phyloP scores from a whole-genome alignment of 257 asterid genomes.

The Capsicum pubescens region DNA sequence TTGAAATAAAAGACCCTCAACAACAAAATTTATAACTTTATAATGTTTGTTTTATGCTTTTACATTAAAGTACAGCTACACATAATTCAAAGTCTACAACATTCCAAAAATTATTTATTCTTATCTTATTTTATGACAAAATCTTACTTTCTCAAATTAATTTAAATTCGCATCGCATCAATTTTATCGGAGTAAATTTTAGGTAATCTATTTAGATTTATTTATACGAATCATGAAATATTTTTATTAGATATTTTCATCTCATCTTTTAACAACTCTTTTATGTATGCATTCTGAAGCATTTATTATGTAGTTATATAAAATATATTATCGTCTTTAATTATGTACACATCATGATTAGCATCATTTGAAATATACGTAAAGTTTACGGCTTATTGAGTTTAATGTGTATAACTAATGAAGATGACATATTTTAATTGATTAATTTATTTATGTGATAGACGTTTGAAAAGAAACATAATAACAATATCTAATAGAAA shows the following conservation, averaged over 20 bases:
- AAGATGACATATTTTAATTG: background rate
- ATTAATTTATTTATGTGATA: background rate
- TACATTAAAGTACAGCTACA: background rate
- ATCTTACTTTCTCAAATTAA: background rate
- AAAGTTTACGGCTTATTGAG: background rate
- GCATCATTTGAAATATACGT: background rate
- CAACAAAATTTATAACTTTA: background rate
- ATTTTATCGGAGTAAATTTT: too few species aligned
- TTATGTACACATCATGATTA: background rate
- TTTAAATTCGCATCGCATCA: background rate
- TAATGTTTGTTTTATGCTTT: background rate
- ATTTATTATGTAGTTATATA: background rate
- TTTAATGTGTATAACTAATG: background rate
- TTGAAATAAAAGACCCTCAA: background rate
- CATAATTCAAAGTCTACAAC: background rate
- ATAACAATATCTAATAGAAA: background rate
- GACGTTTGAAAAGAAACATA: rapidly evolving
- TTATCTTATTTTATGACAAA: background rate
- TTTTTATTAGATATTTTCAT: too few species aligned
- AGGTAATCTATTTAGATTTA: too few species aligned
- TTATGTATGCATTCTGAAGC: too few species aligned
- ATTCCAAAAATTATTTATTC: background rate
- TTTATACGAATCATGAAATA: too few species aligned
- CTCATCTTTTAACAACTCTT: too few species aligned
- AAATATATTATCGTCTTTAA: background rate